These are phyloP conservation scores for Hemisphaericaspora nanyangensis DNA, from an alignment of 805 yeast species.

Conservation along the genomic window DNA sequence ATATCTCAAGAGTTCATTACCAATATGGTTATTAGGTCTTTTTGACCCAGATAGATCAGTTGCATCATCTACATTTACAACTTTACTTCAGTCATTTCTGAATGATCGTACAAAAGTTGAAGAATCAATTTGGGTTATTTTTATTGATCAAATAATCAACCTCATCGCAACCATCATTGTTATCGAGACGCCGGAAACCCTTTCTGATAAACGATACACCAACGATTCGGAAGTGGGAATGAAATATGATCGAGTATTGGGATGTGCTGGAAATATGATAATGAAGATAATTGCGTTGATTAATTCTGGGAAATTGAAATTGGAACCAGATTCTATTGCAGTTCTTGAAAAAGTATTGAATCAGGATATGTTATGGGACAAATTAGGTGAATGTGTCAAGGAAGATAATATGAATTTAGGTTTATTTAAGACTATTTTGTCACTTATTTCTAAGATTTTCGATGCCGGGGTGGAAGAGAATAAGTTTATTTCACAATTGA, in stretches of 20 bases:
- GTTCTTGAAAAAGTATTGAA: slow-evolving; percentile 14
- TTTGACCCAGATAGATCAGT: slow-evolving; percentile 70
- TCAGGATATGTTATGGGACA: slow-evolving; percentile 32
- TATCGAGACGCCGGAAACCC: slow-evolving; percentile 55
- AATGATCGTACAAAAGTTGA: slow-evolving; percentile 47
- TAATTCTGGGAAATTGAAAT: slow-evolving; percentile 5
- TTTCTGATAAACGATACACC: slow-evolving; percentile 73
- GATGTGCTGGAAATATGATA: slow-evolving; percentile 48
- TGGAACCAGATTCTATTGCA: slow-evolving; percentile 11
- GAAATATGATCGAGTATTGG: slow-evolving; percentile 58
- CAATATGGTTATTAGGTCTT: slow-evolving; percentile 67
- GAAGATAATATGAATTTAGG: slow-evolving; percentile 25
- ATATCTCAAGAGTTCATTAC: slow-evolving; percentile 67
- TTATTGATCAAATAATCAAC: slow-evolving; percentile 52
- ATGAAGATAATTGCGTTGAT: slow-evolving; percentile 24
- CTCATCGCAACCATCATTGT: slow-evolving; percentile 50
- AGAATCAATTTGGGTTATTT: slow-evolving; percentile 54
- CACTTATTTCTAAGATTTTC: slow-evolving; percentile 19
- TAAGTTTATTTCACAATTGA: slow-evolving; percentile 12
- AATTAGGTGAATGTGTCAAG: slow-evolving; percentile 19
- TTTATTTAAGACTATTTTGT: slow-evolving; percentile 27
- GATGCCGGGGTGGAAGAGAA: slow-evolving; percentile 10
- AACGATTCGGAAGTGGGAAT: slow-evolving; percentile 61
- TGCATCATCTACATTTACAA: slow-evolving; percentile 43
- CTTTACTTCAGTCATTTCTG: slow-evolving; percentile 54